Base-by-base conservation (phyloP, 305 asterid genomes). In the Fraxinus baroniana region DNA sequence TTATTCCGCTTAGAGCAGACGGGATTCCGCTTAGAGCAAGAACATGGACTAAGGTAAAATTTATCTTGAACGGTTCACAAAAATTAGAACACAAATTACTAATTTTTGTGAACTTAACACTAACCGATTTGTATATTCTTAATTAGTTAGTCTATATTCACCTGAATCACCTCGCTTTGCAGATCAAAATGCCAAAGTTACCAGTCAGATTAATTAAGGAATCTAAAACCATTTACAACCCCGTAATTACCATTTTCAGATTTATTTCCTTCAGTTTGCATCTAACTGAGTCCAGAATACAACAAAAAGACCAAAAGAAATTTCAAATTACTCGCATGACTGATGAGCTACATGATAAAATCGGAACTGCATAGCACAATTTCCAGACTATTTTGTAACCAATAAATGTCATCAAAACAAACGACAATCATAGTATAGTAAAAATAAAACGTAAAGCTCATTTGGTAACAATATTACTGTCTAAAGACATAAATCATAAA, bases 401-500 rank as follows among this genome's bases (percentile, higher is more conserved):
- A 24, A 41, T 18, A 66, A 64, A 18, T 3, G 68, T 62, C 22
- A 64, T 37, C 41, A 12, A 36, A 10, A 39, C 44, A 60, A 55
- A 44, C 24, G 55, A 77, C 76, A 77, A 18, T 12, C 73, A 24
- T 22, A 62, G 71, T 22, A 64, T 17, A 22, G 28, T 10, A 80
- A 77, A 70, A 26, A 30, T 32, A 36, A 60, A n/a, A 57, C 35
- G 15, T 22, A 22, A 55, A 22, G 71, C 32, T 64, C 39, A 30
- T 22, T 7, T n/a, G 57, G 46, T n/a, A 2, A 12, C 20, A 81
- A 12, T 35, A 44, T 37, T 71, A 44, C 74, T 60, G 5, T 44
- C 44, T 66, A 32, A 37, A 77, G 30, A 72, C 41, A 80, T 3
- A 86, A 78, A 80, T 82, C 79, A 70, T 13, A 86, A 85, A 85